Percentiles rank a stretch among this genome's conserved stretches.
These are phyloP conservation scores for Volvox africanus DNA, from an alignment of 139 green algal genomes.

Conservation along the genomic window DNA sequence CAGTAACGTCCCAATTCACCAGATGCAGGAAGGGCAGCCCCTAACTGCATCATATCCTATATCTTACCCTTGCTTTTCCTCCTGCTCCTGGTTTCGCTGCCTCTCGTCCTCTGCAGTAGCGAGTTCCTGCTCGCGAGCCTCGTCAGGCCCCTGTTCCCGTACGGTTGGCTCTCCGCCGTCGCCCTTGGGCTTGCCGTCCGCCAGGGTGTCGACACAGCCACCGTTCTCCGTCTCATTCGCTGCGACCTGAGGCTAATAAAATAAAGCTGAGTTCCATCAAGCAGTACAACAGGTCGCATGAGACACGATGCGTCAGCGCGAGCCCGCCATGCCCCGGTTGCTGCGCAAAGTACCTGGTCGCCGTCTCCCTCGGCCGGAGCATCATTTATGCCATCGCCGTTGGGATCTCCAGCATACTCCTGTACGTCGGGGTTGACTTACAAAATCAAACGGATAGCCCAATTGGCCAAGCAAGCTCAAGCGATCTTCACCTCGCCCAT, in stretches of 20 bases:
- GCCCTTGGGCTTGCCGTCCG: background rate
- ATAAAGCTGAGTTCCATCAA: background rate
- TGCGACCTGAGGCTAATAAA: background rate
- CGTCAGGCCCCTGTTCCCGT: background rate
- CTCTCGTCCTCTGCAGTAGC: slow-evolving; percentile 39
- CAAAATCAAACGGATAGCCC: too few species aligned
- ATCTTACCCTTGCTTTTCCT: slow-evolving; percentile 20
- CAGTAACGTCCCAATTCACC: background rate
- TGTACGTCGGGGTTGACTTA: background rate
- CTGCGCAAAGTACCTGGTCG: background rate
- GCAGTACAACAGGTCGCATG: background rate
- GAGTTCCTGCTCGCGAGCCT: slow-evolving; percentile 23
- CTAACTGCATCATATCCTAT: background rate
- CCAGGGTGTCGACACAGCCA: background rate
- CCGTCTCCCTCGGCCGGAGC: background rate
- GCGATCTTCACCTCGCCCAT: slow-evolving; percentile 29
- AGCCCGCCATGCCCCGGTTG: too few species aligned
- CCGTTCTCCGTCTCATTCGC: background rate
- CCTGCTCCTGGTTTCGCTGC: slow-evolving; percentile 37
- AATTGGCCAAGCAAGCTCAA: background rate
- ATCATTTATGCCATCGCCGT: background rate
- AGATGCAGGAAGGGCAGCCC: too few species aligned
- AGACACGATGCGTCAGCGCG: too few species aligned
- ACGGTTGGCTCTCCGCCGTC: background rate
- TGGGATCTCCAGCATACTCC: background rate